These are phyloP conservation scores for Leishmania turanica DNA, from an alignment of 208 protist species.

Conservation along the genomic window DNA sequence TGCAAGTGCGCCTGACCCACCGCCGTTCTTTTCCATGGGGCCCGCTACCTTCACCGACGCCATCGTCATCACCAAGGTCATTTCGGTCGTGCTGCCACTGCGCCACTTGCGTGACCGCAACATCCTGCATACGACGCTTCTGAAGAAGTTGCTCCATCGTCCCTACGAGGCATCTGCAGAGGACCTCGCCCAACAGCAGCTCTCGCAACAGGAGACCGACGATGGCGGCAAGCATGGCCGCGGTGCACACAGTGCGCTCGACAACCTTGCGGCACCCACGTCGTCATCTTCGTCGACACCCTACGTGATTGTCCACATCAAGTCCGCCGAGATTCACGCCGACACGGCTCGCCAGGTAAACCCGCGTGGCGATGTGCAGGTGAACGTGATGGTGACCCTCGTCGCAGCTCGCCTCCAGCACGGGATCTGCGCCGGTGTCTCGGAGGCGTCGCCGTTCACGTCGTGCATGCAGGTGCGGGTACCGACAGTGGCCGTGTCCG, in stretches of 20 bases:
- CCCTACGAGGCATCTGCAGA: conserved; percentile 33
- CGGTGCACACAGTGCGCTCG: neutral
- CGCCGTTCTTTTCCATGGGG: conserved; percentile 47
- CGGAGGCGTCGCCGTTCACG: conserved; percentile 33
- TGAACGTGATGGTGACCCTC: conserved; percentile 38
- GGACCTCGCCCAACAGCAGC: conserved; percentile 21
- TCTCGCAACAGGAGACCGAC: neutral
- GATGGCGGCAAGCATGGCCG: neutral
- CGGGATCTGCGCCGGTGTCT: conserved; percentile 57
- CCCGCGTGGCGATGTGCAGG: conserved; percentile 46
- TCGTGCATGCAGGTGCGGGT: conserved; percentile 53
- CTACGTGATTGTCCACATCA: conserved; percentile 41
- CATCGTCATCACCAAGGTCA: conserved; percentile 28
- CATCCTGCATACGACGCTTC: conserved; percentile 41
- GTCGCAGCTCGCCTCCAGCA: conserved; percentile 45
- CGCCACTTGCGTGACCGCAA: conserved; percentile 40
- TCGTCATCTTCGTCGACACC: neutral
- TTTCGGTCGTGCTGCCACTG: conserved; percentile 48
- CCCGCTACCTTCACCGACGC: conserved; percentile 40
- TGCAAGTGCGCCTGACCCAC: conserved; percentile 4
- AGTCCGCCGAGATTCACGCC: conserved; percentile 37
- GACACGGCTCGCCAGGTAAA: conserved; percentile 52
- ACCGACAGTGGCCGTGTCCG: conserved; percentile 19
- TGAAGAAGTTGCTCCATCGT: conserved; percentile 57
- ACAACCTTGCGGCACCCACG: neutral